These are phyloP conservation scores for Geosmithia putterillii DNA, from an alignment of 2,329 filamentous ascomycete genomes.

Conservation along the genomic window DNA sequence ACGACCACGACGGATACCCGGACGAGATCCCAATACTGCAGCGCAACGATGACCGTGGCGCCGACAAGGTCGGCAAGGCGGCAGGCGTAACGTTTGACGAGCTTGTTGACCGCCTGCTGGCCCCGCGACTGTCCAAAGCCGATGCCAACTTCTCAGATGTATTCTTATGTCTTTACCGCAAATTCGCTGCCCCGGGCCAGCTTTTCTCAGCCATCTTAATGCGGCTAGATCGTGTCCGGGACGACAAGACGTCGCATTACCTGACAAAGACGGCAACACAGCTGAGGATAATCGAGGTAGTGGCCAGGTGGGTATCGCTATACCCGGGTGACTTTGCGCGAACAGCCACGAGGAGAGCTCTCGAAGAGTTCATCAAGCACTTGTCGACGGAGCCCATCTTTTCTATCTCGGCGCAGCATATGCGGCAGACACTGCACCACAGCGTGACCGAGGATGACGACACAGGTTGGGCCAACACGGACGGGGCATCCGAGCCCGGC, in stretches of 20 bases:
- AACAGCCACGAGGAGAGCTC: conserved; percentile 54
- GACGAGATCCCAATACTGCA: conserved; percentile 57
- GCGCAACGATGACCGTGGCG: conserved; percentile 50
- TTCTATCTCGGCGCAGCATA: conserved; percentile 73
- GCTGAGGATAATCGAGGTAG: conserved; percentile 67
- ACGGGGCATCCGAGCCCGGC: conserved; percentile 32
- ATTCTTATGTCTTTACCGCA: conserved; percentile 87
- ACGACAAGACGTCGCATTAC: conserved; percentile 53
- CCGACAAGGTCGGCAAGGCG: conserved; percentile 34
- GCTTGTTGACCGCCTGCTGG: conserved; percentile 75
- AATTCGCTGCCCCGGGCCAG: conserved; percentile 73
- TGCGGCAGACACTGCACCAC: conserved; percentile 63
- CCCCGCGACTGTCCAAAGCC: conserved; percentile 70
- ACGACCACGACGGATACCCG: conserved; percentile 52
- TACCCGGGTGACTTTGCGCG: conserved; percentile 93
- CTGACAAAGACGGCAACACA: conserved; percentile 72
- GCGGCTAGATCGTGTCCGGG: conserved; percentile 59
- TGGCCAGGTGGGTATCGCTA: conserved; percentile 78
- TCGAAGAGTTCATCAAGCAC: conserved; percentile 63
- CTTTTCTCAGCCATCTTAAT: conserved; percentile 69
- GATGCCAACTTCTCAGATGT: conserved; percentile 81
- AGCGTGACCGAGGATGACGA: conserved; percentile 78
- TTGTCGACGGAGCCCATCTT: conserved; percentile 73
- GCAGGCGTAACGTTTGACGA: conserved; percentile 52
- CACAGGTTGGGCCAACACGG: conserved; percentile 78